Evolutionary conservation across 148 eudicot species (phyloP), one percentile per base, ranked within the genome.

Genomic region (Polygonum maritimum): DNA sequence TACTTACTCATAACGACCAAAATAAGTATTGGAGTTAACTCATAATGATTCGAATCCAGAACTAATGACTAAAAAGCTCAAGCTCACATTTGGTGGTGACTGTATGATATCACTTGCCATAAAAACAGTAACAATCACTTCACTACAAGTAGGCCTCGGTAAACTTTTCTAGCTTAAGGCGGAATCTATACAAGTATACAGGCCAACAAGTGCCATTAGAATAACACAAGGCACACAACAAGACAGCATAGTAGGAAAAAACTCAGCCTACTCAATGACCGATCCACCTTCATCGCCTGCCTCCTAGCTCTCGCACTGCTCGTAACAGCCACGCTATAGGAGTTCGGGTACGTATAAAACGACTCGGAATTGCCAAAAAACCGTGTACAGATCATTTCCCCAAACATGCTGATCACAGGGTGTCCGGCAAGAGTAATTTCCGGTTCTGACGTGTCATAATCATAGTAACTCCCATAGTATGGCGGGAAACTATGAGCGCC

Each of bases 371-470:
- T 88, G 36, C 98, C 91, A 33, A 88, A 88, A 14, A 91, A 63
- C 75, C 92, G 76, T 1, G 90, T 79, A 35, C 82, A 82, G 47
- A 91, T 84, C 90, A 94, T 88, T 74, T 87, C 91, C 16, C 97
- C 93, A 52, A 88, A 88, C 90, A 90, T 83, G 69, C 84, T 89
- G 18, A 79, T 83, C 82, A 80, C 78, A 0, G 90, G 86, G 40
- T 83, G 81, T 44, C 89, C 89, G 15, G 84, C 85, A 41, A 78
- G 74, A 13, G 82, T 74, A 21, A 83, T 75, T 44, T 79, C 60
- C 2, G 86, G 82, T 1, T 75, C 14, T 7, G 80, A 57, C 35
- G 79, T 41, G 70, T 65, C 31, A 21, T 77, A 72, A 11, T 76
- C 79, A n/a, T 74, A 83, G 6, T 65, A 65, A 7, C 71, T 16